Conservation (phyloP, 106 monocot genomes). For the Dendrobium officinale region DNA sequence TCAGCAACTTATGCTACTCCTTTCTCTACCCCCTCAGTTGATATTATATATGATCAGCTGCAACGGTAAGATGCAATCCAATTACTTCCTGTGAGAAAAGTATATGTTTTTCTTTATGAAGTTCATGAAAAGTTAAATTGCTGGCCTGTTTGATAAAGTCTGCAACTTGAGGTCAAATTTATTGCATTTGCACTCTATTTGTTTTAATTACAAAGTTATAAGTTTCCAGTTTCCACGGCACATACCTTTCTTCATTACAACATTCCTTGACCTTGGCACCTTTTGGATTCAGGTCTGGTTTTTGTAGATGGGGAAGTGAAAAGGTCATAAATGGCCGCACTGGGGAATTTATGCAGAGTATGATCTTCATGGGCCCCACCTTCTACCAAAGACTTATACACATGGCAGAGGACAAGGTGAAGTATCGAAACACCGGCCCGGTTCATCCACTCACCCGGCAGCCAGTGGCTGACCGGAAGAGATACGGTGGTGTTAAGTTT, state of each 20-base stretch:
- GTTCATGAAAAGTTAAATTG: neutral
- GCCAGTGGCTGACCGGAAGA: slow-evolving; percentile 80
- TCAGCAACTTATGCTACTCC: slow-evolving; percentile 66
- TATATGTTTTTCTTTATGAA: neutral
- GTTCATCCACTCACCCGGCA: slow-evolving; percentile 93
- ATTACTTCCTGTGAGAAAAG: neutral
- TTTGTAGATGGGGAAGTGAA: slow-evolving; percentile 81
- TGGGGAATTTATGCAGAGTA: slow-evolving; percentile 60
- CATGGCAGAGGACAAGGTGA: slow-evolving; percentile 98
- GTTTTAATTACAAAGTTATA: no score
- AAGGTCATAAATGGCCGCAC: slow-evolving; percentile 64
- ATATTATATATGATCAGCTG: slow-evolving; percentile 73
- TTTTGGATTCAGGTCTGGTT: slow-evolving; percentile 50
- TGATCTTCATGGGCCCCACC: slow-evolving; percentile 93
- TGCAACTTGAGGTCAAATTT: neutral
- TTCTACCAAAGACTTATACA: slow-evolving; percentile 94
- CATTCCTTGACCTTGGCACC: neutral
- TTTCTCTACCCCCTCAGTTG: slow-evolving; percentile 80
- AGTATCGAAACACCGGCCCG: slow-evolving; percentile 90
- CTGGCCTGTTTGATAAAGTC: neutral
- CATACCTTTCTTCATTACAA: no score
- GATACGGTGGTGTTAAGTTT: slow-evolving; percentile 87
- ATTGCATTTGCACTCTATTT: neutral
- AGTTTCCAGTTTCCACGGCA: no score
- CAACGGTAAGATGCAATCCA: slow-evolving; percentile 46